Percentiles rank a stretch among this genome's conserved stretches.
These are phyloP conservation scores for Alternaria brassicicola DNA, from an alignment of 2,329 filamentous ascomycete genomes.

Conservation along the genomic window DNA sequence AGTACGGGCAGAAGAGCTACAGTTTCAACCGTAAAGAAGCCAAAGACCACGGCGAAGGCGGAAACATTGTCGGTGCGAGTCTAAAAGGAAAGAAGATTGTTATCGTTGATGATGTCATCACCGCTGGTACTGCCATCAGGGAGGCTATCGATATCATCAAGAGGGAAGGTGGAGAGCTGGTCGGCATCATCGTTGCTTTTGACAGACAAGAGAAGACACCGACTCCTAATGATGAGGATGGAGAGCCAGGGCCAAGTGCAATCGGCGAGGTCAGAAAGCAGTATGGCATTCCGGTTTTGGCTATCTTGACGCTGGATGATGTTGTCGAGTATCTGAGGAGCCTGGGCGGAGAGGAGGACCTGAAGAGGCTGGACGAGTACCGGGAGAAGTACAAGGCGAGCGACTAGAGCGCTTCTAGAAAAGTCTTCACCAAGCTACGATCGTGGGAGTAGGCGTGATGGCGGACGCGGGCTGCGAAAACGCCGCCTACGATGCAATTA, in stretches of 20 bases:
- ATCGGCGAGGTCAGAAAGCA: conserved; percentile 85
- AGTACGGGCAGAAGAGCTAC: conserved; percentile 76
- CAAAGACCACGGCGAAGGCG: conserved; percentile 95
- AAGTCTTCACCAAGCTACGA: background rate
- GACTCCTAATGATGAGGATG: conserved; percentile 64
- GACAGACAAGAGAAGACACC: conserved; percentile 86
- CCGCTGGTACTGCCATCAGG: conserved; percentile 89
- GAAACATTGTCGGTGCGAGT: conserved; percentile 85
- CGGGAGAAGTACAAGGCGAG: conserved; percentile 49
- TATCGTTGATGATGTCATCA: conserved; percentile 96
- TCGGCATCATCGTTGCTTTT: conserved; percentile 86
- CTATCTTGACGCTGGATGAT: conserved; percentile 84
- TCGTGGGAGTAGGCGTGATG: background rate
- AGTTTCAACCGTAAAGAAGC: conserved; percentile 95
- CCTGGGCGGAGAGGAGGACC: conserved; percentile 54
- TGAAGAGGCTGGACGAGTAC: conserved; percentile 51
- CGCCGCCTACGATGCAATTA: background rate
- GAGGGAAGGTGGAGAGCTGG: conserved; percentile 81
- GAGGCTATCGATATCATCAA: conserved; percentile 91
- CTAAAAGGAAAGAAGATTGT: conserved; percentile 85
- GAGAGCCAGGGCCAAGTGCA: conserved; percentile 74
- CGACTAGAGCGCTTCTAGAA: conserved; percentile 28
- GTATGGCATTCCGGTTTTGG: conserved; percentile 80
- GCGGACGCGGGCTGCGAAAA: background rate
- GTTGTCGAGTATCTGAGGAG: conserved; percentile 60